Conservation (phyloP, 2,329 filamentous ascomycete genomes). For the Aureobasidium sp. region DNA sequence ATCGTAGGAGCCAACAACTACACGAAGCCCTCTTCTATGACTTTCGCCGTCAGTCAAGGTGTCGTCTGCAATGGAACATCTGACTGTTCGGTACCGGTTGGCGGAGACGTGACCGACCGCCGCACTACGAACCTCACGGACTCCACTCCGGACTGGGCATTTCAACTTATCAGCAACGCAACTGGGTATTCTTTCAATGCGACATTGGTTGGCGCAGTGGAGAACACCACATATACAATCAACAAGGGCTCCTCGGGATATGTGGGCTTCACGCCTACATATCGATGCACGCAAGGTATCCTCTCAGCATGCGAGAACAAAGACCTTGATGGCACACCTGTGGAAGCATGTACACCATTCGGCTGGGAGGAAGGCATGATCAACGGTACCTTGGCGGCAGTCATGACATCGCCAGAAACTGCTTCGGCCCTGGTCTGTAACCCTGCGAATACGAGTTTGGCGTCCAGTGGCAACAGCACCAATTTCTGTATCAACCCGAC, state of each 20-base stretch:
- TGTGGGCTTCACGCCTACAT: not conserved
- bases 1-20: not conserved
- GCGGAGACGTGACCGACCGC: not conserved
- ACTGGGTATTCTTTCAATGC: not conserved
- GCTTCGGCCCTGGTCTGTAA: not conserved
- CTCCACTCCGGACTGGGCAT: not conserved
- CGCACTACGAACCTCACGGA: not conserved
- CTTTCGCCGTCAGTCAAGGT: constrained; percentile 6
- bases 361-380: not conserved
- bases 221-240: not conserved
- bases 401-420: not conserved
- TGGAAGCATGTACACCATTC: constrained; percentile 9
- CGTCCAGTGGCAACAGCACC: not conserved
- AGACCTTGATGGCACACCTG: not conserved
- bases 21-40: not conserved
- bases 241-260: not conserved
- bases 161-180: not conserved
- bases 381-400: not conserved
- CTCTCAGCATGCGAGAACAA: not conserved
- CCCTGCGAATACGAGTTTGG: constrained; percentile 4
- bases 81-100: not conserved
- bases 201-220: not conserved
- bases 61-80: constrained; percentile 6
- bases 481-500: not conserved
- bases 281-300: constrained; percentile 1